Evolutionary conservation across 139 green algal species (phyloP).

Genomic region (Nannochloris sp.): DNA sequence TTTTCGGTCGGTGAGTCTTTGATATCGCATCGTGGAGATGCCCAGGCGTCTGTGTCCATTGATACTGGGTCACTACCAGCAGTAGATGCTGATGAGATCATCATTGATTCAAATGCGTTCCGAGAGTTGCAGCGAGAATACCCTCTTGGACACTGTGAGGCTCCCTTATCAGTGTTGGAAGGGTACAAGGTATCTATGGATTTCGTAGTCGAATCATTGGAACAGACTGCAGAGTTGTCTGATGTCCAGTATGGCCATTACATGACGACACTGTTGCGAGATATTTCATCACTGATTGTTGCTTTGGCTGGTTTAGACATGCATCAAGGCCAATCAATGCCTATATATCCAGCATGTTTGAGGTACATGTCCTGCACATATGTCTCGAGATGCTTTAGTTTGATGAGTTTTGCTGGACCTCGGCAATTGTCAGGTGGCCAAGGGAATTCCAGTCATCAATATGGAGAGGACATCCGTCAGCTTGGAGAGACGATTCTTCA

Average conservation of each 20-base stretch:
- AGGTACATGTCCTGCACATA: conserved; percentile 3
- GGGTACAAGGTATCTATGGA: background rate
- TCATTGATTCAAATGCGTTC: background rate
- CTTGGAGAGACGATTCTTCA: background rate
- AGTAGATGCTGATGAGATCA: conserved; percentile 6
- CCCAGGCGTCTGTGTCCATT: conserved; percentile 4
- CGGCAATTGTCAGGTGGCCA: background rate
- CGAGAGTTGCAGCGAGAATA: background rate
- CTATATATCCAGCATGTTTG: background rate
- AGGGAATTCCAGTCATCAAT: background rate
- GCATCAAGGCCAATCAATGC: background rate
- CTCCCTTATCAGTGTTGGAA: background rate
- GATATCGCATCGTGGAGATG: conserved; percentile 12
- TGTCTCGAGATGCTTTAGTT: background rate
- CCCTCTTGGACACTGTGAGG: background rate
- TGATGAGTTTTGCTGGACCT: background rate
- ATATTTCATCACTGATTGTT: no score
- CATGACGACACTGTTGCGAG: no score
- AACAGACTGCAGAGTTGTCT: no score
- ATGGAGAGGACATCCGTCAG: background rate
- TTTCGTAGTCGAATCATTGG: background rate
- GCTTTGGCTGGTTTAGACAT: background rate
- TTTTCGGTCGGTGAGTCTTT: background rate
- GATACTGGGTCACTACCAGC: conserved; percentile 1
- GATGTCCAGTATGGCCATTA: no score